Evolutionary conservation across 441 rosid species (phyloP).

Genomic region (Brassica balearica): DNA sequence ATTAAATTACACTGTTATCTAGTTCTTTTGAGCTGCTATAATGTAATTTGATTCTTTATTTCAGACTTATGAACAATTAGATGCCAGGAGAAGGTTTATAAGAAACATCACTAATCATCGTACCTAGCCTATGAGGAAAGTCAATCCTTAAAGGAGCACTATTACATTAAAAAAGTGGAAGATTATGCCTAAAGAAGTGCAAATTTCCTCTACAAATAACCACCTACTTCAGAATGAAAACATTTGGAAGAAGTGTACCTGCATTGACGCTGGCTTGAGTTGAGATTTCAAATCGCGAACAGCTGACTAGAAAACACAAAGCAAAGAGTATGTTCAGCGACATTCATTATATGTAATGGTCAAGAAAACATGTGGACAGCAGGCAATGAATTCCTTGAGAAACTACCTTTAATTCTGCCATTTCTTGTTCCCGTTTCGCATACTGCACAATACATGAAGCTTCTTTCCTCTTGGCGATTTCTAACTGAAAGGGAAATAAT

Average conservation of each 20-base stretch:
- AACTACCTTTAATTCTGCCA: constrained; percentile 85
- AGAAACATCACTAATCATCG: background rate
- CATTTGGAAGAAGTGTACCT: constrained; percentile 53
- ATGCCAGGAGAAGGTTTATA: constrained; percentile 3
- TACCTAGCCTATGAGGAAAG: background rate
- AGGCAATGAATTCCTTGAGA: constrained; percentile 10
- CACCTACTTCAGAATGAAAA: background rate
- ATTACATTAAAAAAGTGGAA: background rate
- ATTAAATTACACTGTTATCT: background rate
- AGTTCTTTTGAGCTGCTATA: background rate
- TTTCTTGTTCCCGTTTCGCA: constrained; percentile 96
- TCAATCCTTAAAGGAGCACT: background rate
- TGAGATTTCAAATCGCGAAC: constrained; percentile 96
- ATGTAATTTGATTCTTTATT: background rate
- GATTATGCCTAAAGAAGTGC: background rate
- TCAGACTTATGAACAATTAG: constrained; percentile 9
- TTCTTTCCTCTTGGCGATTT: constrained; percentile 94
- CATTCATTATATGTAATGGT: background rate
- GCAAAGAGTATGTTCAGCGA: constrained; percentile 32
- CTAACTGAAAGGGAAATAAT: constrained; percentile 62
- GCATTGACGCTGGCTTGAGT: constrained; percentile 98
- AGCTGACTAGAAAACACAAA: constrained; percentile 74
- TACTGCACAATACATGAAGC: constrained; percentile 97
- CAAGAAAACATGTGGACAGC: background rate
- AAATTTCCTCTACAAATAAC: background rate